A percentile compares a stretch with the other conserved stretches of the same genome.
Conservation (phyloP, 129 eudicot genomes). For the Ambrosia trifida region DNA sequence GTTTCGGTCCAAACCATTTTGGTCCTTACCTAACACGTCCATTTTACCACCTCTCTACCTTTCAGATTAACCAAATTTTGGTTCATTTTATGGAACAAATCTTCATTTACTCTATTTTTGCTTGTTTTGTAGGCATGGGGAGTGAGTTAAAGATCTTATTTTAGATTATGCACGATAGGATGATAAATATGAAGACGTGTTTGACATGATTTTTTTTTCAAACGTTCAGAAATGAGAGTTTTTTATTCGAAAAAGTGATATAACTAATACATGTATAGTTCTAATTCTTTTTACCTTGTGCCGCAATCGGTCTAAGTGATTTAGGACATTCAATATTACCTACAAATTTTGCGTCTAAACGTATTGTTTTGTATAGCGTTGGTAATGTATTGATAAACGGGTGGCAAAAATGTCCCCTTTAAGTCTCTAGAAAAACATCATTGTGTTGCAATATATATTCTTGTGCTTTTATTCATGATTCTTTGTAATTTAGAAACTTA, state of each 20-base stretch:
- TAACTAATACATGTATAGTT: conserved; percentile 28
- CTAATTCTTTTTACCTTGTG: conserved; percentile 17
- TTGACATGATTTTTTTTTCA: not conserved
- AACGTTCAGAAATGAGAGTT: not conserved
- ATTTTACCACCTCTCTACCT: not conserved
- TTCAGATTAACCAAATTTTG: not conserved
- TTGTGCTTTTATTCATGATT: conserved; percentile 6
- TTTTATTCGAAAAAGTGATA: conserved; percentile 1
- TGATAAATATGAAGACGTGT: not conserved
- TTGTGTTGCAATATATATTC: not conserved
- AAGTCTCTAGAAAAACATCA: conserved; percentile 7
- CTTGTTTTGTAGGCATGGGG: conserved; percentile 56
- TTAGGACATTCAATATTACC: conserved; percentile 7
- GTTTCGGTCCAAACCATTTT: not conserved
- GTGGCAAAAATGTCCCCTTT: conserved; percentile 1
- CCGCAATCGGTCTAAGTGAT: conserved; percentile 5
- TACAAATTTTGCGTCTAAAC: conserved; percentile 6
- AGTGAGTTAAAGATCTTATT: conserved; percentile 41
- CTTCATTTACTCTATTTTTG: conserved; percentile 1
- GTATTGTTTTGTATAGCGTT: conserved; percentile 24
- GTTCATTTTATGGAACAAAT: conserved; percentile 8
- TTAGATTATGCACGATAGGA: conserved; percentile 12
- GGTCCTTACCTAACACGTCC: not conserved
- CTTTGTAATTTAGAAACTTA: not conserved
- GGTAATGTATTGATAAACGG: conserved; percentile 19